Conservation (phyloP, 169 alveolate species). For the Cryptosporidium canis region DNA sequence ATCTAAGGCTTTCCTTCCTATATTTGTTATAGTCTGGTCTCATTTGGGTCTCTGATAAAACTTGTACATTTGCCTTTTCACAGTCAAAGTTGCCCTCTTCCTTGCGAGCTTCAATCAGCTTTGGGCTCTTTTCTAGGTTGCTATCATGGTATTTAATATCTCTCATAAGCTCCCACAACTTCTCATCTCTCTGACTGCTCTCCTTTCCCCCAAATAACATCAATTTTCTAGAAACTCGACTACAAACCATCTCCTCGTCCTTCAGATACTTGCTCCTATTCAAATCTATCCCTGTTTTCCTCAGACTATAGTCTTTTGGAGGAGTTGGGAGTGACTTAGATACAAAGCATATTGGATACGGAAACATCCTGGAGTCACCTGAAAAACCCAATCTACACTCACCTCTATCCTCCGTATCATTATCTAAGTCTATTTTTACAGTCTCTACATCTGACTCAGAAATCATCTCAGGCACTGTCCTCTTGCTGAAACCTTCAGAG, state of each 20-base stretch:
- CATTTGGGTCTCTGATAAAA: no score
- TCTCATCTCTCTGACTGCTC: not conserved
- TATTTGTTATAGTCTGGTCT: not conserved
- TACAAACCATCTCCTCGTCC: not conserved
- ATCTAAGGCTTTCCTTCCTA: not conserved
- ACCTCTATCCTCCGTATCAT: not conserved
- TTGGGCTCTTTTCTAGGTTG: no score
- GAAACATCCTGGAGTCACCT: constrained; percentile 9
- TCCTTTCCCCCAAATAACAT: not conserved
- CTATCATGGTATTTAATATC: no score
- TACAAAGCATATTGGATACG: constrained; percentile 58
- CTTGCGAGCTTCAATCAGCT: no score
- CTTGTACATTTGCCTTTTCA: no score
- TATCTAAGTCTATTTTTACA: no score
- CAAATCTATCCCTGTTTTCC: constrained; percentile 37
- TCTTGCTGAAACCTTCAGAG: not conserved
- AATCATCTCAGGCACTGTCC: not conserved
- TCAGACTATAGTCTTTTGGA: constrained; percentile 37
- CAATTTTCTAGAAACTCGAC: not conserved
- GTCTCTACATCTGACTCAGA: not conserved
- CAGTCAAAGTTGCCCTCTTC: no score
- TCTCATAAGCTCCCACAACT: not conserved
- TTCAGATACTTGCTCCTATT: not conserved
- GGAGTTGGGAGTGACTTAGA: constrained; percentile 69
- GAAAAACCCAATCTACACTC: not conserved